Evolutionary conservation across 495 filamentous ascomycete genomes (phyloP), one percentile per base, ranked within the genome.

Genomic region (Aspergillus steynii): DNA sequence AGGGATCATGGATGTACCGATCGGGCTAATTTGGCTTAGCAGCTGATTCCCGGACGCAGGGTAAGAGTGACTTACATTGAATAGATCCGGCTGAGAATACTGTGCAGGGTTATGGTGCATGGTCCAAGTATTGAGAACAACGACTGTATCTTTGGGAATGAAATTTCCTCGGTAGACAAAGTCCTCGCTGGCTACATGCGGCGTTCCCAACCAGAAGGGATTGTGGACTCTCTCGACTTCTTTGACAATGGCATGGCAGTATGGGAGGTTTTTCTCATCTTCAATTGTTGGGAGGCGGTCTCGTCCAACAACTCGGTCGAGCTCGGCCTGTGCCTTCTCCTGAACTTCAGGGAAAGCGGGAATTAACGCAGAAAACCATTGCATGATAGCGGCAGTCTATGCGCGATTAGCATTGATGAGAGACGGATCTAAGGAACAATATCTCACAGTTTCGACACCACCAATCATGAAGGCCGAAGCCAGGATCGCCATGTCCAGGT

Each of bases 161-260:
- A 20, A n/a, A 1, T 49, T 6, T 6, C 10, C 47, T 5, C 10
- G 47, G 10, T n/a, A 49, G 47, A 49, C 47, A 49, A 49, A 49
- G 15, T n/a, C 47, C 47, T 49, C 47, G 26, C 47, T 49, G 47
- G 47, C 14, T 5, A 14, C 47, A 27, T 49, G 47, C 5, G 47
- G 47, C 4, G 47, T 49, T 49, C 47, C 47, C 47, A 49, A 49
- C 47, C 47, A 49, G 47, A 49, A n/a, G 3, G 47, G 47, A 49
- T 49, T 46, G 15, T 46, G 42, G 15, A 46, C 42, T 7, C 42
- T 7, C 42, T 46, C 42, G 42, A 46, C 42, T 46, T 46, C 42
- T 15, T 46, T 46, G 42, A 46, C 15, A 15, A 46, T 46, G 8
- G 42, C 42, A 15, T 46, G 42, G 42, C 42, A 46, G 42, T 46